Conservation (phyloP, 139 green algal genomes). For the Closterium sp. region DNA sequence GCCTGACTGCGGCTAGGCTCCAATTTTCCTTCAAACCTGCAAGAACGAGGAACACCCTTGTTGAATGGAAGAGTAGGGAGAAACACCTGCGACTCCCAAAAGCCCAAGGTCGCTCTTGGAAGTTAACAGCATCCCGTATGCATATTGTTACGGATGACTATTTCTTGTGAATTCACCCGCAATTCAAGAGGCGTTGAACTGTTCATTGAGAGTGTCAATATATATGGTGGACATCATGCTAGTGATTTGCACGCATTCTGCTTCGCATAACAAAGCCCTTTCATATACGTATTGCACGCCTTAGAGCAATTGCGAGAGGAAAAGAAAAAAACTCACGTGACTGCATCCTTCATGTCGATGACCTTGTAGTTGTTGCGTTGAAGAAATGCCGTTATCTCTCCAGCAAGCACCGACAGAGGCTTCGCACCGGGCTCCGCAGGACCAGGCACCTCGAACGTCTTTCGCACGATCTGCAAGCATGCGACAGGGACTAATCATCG, state of each 20-base stretch:
- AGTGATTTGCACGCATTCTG: not conserved
- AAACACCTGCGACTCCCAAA: too few relatives aligned
- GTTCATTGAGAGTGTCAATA: too few relatives aligned
- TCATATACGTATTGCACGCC: not conserved
- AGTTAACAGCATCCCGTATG: too few relatives aligned
- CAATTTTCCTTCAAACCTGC: conserved; percentile 58
- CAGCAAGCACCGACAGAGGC: conserved; percentile 50
- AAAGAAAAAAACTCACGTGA: conserved; percentile 49
- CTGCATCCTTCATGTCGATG: conserved; percentile 52
- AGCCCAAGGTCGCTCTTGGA: too few relatives aligned
- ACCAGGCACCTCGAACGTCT: conserved; percentile 57
- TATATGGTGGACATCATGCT: not conserved
- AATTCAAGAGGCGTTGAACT: too few relatives aligned
- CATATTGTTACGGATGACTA: too few relatives aligned
- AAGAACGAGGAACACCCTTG: not conserved
- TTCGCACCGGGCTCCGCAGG: conserved; percentile 35
- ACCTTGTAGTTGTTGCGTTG: conserved; percentile 60
- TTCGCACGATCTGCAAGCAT: conserved; percentile 50
- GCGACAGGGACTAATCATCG: not conserved
- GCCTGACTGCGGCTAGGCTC: conserved; percentile 51
- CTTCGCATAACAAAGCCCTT: not conserved
- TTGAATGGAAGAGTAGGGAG: not conserved
- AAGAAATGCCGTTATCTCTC: conserved; percentile 55
- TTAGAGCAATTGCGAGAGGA: conserved; percentile 1
- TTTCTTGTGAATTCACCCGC: too few relatives aligned